Base-by-base conservation (phyloP, 495 filamentous ascomycete species). In the Oidiodendron maius region DNA sequence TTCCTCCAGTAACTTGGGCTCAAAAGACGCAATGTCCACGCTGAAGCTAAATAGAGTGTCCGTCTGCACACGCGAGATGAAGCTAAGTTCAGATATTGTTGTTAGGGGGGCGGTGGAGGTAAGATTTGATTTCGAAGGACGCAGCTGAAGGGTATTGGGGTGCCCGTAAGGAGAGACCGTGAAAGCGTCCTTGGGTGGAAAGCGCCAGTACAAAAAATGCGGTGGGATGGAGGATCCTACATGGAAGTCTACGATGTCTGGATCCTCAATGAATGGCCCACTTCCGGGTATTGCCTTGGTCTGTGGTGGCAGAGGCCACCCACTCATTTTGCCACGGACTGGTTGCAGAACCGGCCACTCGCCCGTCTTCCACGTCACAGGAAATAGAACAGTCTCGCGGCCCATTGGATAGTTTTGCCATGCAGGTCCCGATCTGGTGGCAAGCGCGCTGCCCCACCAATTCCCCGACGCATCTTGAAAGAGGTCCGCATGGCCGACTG, bases 381-480 rank as follows among this genome's bases (percentile, higher is more conserved):
- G 66, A 2, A 69, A 68, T 42, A 85, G 62, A 18, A 80, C 62
- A 0, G 76, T 78, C 60, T 83, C 81, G 0, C 80, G 60, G 18
- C 76, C 79, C 77, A 83, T 80, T 20, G 77, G 75, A 52, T 72
- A 80, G 36, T 72, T 67, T n/a, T 68, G 37, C 25, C 67, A 72
- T 18, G 62, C 62, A 0, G 68, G 63, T 0, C 68, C 69, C 13
- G 68, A 70, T 34, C 80, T 67, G 1, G 71, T 75, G 3, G 72
- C 65, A 2, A 83, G 62, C 4, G 64, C 64, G 23, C 70, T 61
- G 0, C 61, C 73, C 77, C 76, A 81, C 78, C 78, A 82, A 30
- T 72, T 65, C 0, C 70, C 74, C 3, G 52, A 12, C 1, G 48
- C 37, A 55, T 81, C 78, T 48, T 78, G 70, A 58, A 75, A 69